Base-by-base conservation (phyloP, 2,329 filamentous ascomycete species). In the Fusarium siculi region DNA sequence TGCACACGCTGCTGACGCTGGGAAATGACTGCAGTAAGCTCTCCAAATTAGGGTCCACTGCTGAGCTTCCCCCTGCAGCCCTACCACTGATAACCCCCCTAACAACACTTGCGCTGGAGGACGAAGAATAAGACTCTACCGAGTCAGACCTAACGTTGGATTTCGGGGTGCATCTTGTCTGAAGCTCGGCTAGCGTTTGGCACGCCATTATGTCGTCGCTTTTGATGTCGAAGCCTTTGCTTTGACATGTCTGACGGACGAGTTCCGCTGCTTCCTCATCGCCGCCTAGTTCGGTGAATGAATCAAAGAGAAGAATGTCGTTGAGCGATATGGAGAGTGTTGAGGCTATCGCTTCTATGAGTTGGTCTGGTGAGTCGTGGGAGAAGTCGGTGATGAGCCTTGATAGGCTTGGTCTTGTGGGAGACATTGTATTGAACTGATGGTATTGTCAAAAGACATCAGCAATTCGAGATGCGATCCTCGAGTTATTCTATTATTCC, bases 281-380 rank as follows among this genome's bases (percentile, higher is more conserved):
- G 53, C 85, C 83, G 40, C 85, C 85, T 14, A 86, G 76, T 30
- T 87, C 85, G 49, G 74, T 71, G 59, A 87, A 86, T 18, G 85
- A 87, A 65, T 84, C 82, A 63, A 82, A 79, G 11, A 83, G 74
- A 19, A 79, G 76, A 19, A 86, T 78, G 2, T 77, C 71, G 28
- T 76, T 65, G 11, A 69, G 64, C 4, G 80, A 75, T 7, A 84
- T 76, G 21, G 79, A 76, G 15, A 86, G 79, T 2, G 84, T 80
- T 32, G 82, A 76, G 6, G 84, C 79, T 42, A 84, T 76, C 28
- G 79, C 81, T 23, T 75, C 70, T 36, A 80, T 75, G 23, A 84
- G 77, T 18, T 79, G 76, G n/a, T 81, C 79, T 43, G 80, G 50
- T 11, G 78, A 63, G 10, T 66, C 55, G 34, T 57, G 54, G n/a